A percentile compares a stretch with the other conserved stretches of the same genome.
Evolutionary conservation across 2,329 filamentous ascomycete species (phyloP).

Genomic region (Lomentospora prolificans): DNA sequence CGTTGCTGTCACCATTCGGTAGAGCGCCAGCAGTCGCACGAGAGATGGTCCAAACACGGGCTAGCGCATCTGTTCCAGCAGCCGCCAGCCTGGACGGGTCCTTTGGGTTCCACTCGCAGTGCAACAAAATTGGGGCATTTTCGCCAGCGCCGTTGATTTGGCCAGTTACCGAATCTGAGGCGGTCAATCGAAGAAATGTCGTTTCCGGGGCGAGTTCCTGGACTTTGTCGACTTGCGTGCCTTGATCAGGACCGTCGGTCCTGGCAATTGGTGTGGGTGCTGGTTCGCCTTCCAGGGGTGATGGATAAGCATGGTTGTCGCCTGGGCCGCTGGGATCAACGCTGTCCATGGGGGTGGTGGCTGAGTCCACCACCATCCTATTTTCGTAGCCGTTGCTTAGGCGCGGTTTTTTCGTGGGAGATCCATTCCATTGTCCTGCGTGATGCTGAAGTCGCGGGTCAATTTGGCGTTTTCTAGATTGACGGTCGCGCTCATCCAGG

Average conservation of each 20-base stretch:
- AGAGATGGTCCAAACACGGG: constrained; percentile 56
- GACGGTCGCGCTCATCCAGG: constrained; percentile 26
- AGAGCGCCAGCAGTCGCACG: constrained; percentile 32
- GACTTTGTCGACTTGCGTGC: constrained; percentile 55
- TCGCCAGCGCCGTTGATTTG: constrained; percentile 27
- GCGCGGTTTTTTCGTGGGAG: constrained; percentile 47
- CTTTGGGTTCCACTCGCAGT: constrained; percentile 59
- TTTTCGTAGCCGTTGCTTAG: constrained; percentile 31
- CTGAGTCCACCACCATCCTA: constrained; percentile 4
- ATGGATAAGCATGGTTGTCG: constrained; percentile 54
- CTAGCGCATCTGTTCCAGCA: constrained; percentile 61
- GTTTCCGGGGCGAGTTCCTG: constrained; percentile 49
- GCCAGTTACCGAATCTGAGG: constrained; percentile 26
- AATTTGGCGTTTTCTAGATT: constrained; percentile 40
- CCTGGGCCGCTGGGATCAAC: constrained; percentile 37
- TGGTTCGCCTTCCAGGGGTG: constrained; percentile 50
- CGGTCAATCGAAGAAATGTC: constrained; percentile 44
- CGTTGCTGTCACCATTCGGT: constrained; percentile 8
- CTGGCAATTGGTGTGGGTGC: constrained; percentile 40
- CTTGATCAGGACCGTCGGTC: constrained; percentile 54
- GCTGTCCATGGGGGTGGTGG: constrained; percentile 43
- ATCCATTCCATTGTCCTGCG: constrained; percentile 36
- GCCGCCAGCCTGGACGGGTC: constrained; percentile 56
- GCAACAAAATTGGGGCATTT: constrained; percentile 51
- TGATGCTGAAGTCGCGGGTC: constrained; percentile 33